phyloP scores from a whole-genome alignment of 352 stramenopile species.

The Blastocystis sp. region DNA sequence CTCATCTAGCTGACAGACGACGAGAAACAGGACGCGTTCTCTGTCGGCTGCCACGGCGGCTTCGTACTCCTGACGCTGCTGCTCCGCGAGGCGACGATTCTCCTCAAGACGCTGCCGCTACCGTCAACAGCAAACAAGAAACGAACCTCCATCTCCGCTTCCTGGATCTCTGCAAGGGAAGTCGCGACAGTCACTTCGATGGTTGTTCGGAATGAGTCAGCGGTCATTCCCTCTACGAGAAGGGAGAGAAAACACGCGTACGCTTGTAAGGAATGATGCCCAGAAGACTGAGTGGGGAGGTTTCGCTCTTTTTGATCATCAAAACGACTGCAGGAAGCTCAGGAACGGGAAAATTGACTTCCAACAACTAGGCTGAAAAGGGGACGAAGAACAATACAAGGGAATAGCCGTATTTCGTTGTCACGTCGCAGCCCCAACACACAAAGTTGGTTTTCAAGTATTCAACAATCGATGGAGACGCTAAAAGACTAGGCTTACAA shows the following conservation, averaged over 20 bases:
- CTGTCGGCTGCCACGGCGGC: conserved; percentile 15
- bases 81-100: not conserved
- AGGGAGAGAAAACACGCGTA: not conserved
- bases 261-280: not conserved
- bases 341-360: not conserved
- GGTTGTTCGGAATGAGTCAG: not conserved
- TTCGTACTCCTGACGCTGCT: conserved; percentile 35
- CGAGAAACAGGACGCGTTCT: not conserved
- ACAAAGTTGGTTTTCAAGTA: not conserved
- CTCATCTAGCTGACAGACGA: not conserved
- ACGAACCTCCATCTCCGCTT: not conserved
- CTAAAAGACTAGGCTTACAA: not conserved
- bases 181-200: not conserved
- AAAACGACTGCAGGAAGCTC: conserved; percentile 27
- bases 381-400: not conserved
- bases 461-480: not conserved
- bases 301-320: conserved; percentile 6
- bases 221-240: not conserved
- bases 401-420: conserved; percentile 9
- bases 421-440: conserved; percentile 46
- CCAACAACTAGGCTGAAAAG: not conserved
- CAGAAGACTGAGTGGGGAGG: not conserved
- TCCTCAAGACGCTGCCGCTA: conserved; percentile 35
- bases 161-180: not conserved
- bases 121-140: not conserved